Evolutionary conservation across 225 moss, liverwort and hornwort species (phyloP).

Genomic region (Neckera pumila): DNA sequence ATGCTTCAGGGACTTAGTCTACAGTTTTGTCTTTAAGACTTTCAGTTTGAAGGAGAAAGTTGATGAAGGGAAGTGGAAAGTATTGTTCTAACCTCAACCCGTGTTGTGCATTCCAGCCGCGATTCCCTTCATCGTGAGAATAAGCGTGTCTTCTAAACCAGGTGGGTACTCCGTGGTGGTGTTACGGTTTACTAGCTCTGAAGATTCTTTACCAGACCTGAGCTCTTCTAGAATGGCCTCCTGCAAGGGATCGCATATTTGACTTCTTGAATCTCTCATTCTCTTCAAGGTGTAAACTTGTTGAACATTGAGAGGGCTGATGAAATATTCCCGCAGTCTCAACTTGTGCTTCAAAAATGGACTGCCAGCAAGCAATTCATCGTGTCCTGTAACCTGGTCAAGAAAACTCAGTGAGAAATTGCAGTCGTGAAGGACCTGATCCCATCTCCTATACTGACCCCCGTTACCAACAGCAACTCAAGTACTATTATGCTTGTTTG

Average conservation of each 20-base stretch:
- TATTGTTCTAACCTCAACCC: constrained; percentile 10
- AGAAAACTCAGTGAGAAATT: not conserved
- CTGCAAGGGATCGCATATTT: constrained; percentile 27
- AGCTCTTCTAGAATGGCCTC: constrained; percentile 40
- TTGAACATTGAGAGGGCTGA: constrained; percentile 45
- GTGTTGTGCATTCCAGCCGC: constrained; percentile 59
- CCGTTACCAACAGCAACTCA: not conserved
- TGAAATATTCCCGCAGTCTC: constrained; percentile 40
- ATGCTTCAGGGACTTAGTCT: not conserved
- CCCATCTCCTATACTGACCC: not conserved
- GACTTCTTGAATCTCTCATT: constrained; percentile 46
- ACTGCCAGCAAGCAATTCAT: constrained; percentile 37
- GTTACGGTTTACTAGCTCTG: constrained; percentile 43
- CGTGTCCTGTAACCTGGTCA: constrained; percentile 33
- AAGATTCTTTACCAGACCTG: constrained; percentile 39
- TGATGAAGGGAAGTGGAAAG: not conserved
- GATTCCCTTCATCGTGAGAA: constrained; percentile 61
- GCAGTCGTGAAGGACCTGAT: not conserved
- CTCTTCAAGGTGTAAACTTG: constrained; percentile 40
- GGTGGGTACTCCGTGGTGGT: constrained; percentile 48
- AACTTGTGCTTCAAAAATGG: constrained; percentile 37
- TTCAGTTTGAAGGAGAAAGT: not conserved
- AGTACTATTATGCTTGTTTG: not conserved
- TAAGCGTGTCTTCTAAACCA: constrained; percentile 47
- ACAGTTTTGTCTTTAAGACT: not conserved